Percentiles rank a stretch among this genome's conserved stretches.
These are phyloP conservation scores for Pythium folliculosum DNA, from an alignment of 352 stramenopile species.

Conservation along the genomic window DNA sequence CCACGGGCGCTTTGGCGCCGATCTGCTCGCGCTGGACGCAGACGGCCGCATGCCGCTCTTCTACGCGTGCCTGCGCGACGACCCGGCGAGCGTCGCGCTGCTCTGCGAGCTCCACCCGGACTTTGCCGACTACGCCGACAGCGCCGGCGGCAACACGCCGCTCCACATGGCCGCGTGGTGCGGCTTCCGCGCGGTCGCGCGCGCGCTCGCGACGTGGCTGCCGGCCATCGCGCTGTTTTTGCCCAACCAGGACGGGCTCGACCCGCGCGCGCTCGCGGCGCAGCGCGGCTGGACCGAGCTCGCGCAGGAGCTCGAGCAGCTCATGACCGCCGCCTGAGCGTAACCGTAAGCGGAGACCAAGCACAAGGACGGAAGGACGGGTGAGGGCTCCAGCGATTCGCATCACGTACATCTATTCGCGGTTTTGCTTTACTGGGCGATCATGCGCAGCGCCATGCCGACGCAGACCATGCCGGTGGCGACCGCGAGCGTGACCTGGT, in stretches of 20 bases:
- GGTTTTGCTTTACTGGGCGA: slow-evolving; percentile 34
- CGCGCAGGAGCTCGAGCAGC: slow-evolving; percentile 4
- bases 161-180: slow-evolving; percentile 60
- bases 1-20: slow-evolving; percentile 40
- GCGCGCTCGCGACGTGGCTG: slow-evolving; percentile 41
- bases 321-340: background rate
- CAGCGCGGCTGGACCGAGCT: slow-evolving; percentile 29
- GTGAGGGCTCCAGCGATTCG: no score
- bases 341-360: no score
- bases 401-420: background rate
- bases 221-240: slow-evolving; percentile 52
- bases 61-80: slow-evolving; percentile 58
- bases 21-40: slow-evolving; percentile 52
- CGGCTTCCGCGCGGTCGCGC: slow-evolving; percentile 34
- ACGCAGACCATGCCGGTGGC: slow-evolving; percentile 68
- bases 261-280: slow-evolving; percentile 43
- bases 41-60: slow-evolving; percentile 63
- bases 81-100: slow-evolving; percentile 52
- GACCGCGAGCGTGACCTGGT: slow-evolving; percentile 58
- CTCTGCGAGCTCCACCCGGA: slow-evolving; percentile 53
- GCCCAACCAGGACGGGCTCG: slow-evolving; percentile 53
- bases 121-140: slow-evolving; percentile 73
- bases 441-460: slow-evolving; percentile 64
- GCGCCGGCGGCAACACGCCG: slow-evolving; percentile 56
- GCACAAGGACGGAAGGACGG: no score